Base-by-base conservation (phyloP, 352 stramenopile species). In the Globisporangium parvum region DNA sequence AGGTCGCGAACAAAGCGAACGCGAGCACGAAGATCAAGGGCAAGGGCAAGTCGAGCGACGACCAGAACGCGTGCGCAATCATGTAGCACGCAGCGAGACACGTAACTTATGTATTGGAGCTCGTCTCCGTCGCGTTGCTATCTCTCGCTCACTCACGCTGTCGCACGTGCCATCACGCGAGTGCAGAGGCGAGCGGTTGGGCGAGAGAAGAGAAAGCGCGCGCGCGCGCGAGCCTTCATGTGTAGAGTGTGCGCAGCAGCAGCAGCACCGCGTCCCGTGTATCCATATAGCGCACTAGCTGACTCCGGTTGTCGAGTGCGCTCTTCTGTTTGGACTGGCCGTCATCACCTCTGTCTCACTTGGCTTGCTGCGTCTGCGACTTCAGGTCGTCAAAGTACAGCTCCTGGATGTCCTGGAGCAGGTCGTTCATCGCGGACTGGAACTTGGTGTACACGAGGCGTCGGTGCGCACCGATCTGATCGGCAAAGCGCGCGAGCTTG, bases 401-500 rank as follows among this genome's bases (percentile, higher is more conserved):
- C 26, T 89, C 77, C 42, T 93, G 66, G 50, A 93, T 88, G 49
- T 86, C 76, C 24, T 70, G 70, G 4, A 88, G 67, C 60, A 93
- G n/a, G 5, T 87, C 71, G 42, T 86, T 88, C 77, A 91, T 91
- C 2, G 70, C 73, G 42, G 67, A 51, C 69, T 91, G 70, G 59
- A 91, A 89, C 49, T 88, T 91, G 44, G 68, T 44, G 62, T 80
- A 91, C 44, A 89, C 68, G 8, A 81, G 42, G 9, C 66, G 66
- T 8, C 71, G 70, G 23, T 65, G 81, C 3, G 66, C 66, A 15
- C 80, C 81, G 26, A 89, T 86, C 59, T 92, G 84, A 51, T 91
- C 78, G 0, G 81, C 79, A 42, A 93, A 89, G 2, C 81, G 72
- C 44, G 72, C 73, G n/a, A 93, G 63, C 75, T 93, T 93, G 53